Evolutionary conservation across 2,329 filamentous ascomycete species (phyloP).

Genomic region (Ophiosphaerella narmari): DNA sequence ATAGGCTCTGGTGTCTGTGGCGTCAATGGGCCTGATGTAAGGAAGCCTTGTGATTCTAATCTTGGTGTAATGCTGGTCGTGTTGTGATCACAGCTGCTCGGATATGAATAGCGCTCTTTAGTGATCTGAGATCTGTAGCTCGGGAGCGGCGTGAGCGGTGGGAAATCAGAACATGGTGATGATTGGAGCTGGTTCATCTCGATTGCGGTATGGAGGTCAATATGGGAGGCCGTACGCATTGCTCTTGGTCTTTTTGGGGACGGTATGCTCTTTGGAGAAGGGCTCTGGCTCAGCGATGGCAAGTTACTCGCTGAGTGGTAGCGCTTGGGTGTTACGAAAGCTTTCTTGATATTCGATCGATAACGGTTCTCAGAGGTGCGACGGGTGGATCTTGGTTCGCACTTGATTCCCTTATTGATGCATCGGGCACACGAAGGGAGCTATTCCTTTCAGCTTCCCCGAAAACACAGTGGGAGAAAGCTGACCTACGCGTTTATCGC

Average conservation of each 20-base stretch:
- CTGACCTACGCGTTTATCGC: constrained; percentile 40
- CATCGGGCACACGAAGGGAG: constrained; percentile 45
- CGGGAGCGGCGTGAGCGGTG: constrained; percentile 35
- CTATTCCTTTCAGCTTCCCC: constrained; percentile 12
- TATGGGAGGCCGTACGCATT: constrained; percentile 31
- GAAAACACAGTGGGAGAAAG: too few relatives aligned
- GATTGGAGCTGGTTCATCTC: constrained; percentile 30
- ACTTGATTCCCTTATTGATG: constrained; percentile 41
- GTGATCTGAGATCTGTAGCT: constrained; percentile 28
- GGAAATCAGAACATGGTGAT: constrained; percentile 24
- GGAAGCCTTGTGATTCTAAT: constrained; percentile 22
- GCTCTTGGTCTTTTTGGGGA: constrained; percentile 21
- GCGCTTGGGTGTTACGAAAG: constrained; percentile 31
- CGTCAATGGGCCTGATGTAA: constrained; percentile 27
- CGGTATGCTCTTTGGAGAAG: constrained; percentile 30
- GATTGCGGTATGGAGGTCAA: constrained; percentile 33
- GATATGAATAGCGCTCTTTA: constrained; percentile 32
- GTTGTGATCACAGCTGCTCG: constrained; percentile 28
- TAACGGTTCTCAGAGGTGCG: constrained; percentile 43
- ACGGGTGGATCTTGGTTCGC: constrained; percentile 44
- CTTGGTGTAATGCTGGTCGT: constrained; percentile 19
- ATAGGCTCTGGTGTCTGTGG: constrained; percentile 40
- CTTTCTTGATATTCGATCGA: constrained; percentile 31
- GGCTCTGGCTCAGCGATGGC: constrained; percentile 17
- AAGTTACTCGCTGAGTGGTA: constrained; percentile 28